Conservation (phyloP, 129 eudicot genomes). For the Glebionis coronaria region DNA sequence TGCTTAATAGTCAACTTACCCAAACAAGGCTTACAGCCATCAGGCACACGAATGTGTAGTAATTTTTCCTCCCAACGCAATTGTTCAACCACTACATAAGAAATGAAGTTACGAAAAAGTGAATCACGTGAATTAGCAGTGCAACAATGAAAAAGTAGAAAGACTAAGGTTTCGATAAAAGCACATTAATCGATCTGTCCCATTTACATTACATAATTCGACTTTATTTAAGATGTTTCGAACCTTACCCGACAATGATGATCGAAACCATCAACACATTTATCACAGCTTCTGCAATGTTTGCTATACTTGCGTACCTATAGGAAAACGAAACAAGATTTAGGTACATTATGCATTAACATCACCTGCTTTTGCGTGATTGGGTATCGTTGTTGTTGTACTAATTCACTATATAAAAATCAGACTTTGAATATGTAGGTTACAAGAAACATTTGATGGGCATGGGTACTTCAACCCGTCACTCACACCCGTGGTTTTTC, state of each 20-base stretch:
- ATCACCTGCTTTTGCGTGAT: no score
- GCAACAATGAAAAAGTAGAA: not conserved
- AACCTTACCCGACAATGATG: slow-evolving; percentile 90
- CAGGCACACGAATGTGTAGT: slow-evolving; percentile 67
- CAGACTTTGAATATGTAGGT: no score
- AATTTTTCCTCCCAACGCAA: slow-evolving; percentile 91
- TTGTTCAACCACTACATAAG: slow-evolving; percentile 89
- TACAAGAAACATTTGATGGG: no score
- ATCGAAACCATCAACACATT: slow-evolving; percentile 97
- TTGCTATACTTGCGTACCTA: slow-evolving; percentile 98
- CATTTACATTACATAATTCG: not conserved
- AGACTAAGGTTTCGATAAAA: not conserved
- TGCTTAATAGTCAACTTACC: slow-evolving; percentile 48
- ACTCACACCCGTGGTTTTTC: no score
- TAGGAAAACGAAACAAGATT: slow-evolving; percentile 18
- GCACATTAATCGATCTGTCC: not conserved
- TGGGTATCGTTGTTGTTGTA: no score
- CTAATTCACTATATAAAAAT: no score
- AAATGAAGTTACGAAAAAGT: not conserved
- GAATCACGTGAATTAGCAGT: not conserved
- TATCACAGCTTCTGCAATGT: slow-evolving; percentile 99
- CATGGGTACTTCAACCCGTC: no score
- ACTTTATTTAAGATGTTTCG: not conserved
- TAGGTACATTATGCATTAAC: not conserved
- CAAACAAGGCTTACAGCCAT: slow-evolving; percentile 86